Evolutionary conservation across 805 yeast genomes (phyloP).

Genomic region (Kurtzmaniella fragi): DNA sequence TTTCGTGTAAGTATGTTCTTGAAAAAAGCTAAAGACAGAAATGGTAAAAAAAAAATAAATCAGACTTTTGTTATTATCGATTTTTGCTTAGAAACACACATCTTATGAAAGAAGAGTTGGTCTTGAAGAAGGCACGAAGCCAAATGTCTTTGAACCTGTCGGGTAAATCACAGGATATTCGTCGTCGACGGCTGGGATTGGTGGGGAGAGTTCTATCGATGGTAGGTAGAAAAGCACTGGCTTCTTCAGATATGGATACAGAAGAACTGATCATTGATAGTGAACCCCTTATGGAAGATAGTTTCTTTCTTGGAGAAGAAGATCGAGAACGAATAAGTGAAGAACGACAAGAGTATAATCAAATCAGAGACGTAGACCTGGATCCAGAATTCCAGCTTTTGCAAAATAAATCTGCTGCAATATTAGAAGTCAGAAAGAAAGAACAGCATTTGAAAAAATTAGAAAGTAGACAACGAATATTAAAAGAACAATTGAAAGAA

Average conservation of each 20-base stretch:
- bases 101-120: slow-evolving; percentile 1
- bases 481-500: slow-evolving; percentile 1
- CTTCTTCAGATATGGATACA: neutral
- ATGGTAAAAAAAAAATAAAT: too few species aligned
- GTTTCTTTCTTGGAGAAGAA: too few species aligned
- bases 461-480: slow-evolving; percentile 1
- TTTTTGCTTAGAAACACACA: too few species aligned
- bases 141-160: neutral
- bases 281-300: too few species aligned
- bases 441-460: slow-evolving; percentile 2
- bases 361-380: neutral
- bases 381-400: slow-evolving; percentile 4
- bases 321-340: too few species aligned
- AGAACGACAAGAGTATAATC: too few species aligned
- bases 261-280: too few species aligned
- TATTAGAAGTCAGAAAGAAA: neutral
- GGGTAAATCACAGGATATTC: neutral
- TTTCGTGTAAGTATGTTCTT: neutral
- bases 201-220: slow-evolving; percentile 3
- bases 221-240: neutral
- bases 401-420: slow-evolving; percentile 1
- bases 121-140: neutral
- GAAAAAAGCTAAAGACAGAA: neutral
- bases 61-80: too few species aligned
- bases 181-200: slow-evolving; percentile 1